Percentiles rank a stretch among this genome's conserved stretches.
Conservation (phyloP, 305 asterid genomes). For the Fraxinus dipetala region DNA sequence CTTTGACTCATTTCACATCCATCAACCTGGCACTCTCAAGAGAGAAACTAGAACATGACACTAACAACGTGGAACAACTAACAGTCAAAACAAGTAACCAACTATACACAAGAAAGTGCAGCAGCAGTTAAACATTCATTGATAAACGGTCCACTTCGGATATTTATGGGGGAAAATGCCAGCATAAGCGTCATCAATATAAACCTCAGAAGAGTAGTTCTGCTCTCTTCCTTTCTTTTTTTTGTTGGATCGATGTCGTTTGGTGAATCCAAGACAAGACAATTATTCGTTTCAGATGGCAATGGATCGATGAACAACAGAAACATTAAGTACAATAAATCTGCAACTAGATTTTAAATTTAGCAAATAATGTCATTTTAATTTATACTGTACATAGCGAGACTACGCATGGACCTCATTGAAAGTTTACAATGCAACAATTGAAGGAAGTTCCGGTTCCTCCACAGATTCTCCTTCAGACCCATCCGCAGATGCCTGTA, state of each 20-base stretch:
- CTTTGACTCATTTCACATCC: not conserved
- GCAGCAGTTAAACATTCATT: not conserved
- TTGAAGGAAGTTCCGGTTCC: slow-evolving; percentile 90
- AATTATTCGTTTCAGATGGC: not conserved
- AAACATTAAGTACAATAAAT: slow-evolving; percentile 30
- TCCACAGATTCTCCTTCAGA: slow-evolving; percentile 70
- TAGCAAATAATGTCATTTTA: slow-evolving; percentile 22
- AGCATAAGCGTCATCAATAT: not conserved
- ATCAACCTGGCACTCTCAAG: not conserved
- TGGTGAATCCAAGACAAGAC: not conserved
- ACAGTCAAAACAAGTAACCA: not conserved
- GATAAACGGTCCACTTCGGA: not conserved
- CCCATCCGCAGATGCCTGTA: slow-evolving; percentile 51
- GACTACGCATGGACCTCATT: slow-evolving; percentile 21
- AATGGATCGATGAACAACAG: slow-evolving; percentile 23
- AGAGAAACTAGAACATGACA: not conserved
- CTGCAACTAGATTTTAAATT: slow-evolving; percentile 30
- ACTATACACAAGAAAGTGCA: not conserved
- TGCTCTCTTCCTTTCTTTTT: not conserved
- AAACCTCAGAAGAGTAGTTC: not conserved
- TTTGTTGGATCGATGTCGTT: not conserved
- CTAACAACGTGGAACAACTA: not conserved
- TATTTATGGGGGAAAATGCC: not conserved
- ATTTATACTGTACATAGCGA: slow-evolving; percentile 47
- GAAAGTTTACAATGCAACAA: slow-evolving; percentile 64